These are phyloP conservation scores for Cyclocybe cylindracea DNA, from an alignment of 768 basidiomycete genomes.

Conservation along the genomic window DNA sequence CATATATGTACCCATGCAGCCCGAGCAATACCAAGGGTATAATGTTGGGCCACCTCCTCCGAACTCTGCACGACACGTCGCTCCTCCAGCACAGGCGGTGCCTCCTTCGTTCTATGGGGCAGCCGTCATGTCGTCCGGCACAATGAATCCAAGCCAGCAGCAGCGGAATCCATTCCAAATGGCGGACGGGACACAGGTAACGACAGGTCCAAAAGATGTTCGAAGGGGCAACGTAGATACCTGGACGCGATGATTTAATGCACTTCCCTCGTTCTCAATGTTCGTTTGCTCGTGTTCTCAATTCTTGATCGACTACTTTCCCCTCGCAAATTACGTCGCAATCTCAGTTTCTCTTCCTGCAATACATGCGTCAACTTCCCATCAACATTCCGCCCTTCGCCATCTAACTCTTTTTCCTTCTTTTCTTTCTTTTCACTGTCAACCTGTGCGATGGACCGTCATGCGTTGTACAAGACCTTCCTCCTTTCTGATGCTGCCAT, in stretches of 20 bases:
- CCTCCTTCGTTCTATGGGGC: slow-evolving; percentile 73
- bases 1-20: slow-evolving; percentile 81
- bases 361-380: slow-evolving; percentile 7
- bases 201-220: slow-evolving; percentile 50
- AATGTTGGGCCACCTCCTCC: slow-evolving; percentile 34
- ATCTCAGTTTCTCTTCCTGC: slow-evolving; percentile 3
- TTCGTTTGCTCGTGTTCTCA: not conserved
- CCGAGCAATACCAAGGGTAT: slow-evolving; percentile 73
- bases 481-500: slow-evolving; percentile 16
- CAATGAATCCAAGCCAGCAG: slow-evolving; percentile 28
- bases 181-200: slow-evolving; percentile 38
- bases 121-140: slow-evolving; percentile 54
- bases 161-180: slow-evolving; percentile 45
- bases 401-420: slow-evolving; percentile 13
- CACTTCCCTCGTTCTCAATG: not conserved
- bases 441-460: slow-evolving; percentile 7
- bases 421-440: not conserved
- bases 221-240: slow-evolving; percentile 66
- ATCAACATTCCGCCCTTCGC: slow-evolving; percentile 4
- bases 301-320: not conserved
- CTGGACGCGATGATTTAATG: slow-evolving; percentile 65
- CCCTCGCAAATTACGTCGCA: not conserved
- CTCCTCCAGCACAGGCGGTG: slow-evolving; percentile 51
- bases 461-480: slow-evolving; percentile 17
- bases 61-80: slow-evolving; percentile 44